Conservation (phyloP, 1,284 basidiomycete genomes). For the Apiotrichum laibachii region DNA sequence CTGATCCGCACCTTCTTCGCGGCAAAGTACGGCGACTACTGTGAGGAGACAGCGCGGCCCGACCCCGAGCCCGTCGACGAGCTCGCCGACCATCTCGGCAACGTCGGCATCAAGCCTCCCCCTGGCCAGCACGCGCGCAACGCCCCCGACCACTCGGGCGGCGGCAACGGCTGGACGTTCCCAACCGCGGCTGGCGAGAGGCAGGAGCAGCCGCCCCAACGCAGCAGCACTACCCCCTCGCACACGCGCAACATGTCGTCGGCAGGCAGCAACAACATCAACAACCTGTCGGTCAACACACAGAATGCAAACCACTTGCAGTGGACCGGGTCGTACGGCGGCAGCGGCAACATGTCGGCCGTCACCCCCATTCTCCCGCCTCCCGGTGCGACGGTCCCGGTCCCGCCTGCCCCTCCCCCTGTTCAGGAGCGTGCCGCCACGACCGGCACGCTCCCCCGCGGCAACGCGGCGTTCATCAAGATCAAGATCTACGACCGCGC, state of each 20-base stretch:
- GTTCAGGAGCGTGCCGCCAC: too few relatives aligned
- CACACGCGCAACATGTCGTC: conserved; percentile 8
- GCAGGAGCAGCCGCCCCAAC: not conserved
- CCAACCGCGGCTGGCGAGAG: not conserved
- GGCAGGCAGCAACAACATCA: not conserved
- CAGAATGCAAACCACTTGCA: not conserved
- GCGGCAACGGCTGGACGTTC: conserved; percentile 5
- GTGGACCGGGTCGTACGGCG: not conserved
- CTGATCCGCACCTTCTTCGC: conserved; percentile 83
- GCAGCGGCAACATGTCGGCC: not conserved
- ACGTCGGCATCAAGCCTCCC: conserved; percentile 15
- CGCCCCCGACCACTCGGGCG: conserved; percentile 2
- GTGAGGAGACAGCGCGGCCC: conserved; percentile 63
- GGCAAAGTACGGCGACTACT: conserved; percentile 80
- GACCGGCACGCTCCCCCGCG: not conserved
- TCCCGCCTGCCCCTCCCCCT: not conserved
- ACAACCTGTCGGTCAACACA: conserved; percentile 2
- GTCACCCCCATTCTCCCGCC: conserved; percentile 6
- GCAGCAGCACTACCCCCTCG: not conserved
- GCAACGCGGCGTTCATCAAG: conserved; percentile 70
- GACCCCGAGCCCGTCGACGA: conserved; percentile 57
- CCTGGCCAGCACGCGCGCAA: conserved; percentile 1
- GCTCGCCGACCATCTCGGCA: conserved; percentile 57
- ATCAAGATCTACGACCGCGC: conserved; percentile 95
- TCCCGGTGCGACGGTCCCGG: conserved; percentile 10